Evolutionary conservation across 306 rosid genomes (phyloP), one percentile per base, ranked within the genome.

Genomic region (Prunus mume): DNA sequence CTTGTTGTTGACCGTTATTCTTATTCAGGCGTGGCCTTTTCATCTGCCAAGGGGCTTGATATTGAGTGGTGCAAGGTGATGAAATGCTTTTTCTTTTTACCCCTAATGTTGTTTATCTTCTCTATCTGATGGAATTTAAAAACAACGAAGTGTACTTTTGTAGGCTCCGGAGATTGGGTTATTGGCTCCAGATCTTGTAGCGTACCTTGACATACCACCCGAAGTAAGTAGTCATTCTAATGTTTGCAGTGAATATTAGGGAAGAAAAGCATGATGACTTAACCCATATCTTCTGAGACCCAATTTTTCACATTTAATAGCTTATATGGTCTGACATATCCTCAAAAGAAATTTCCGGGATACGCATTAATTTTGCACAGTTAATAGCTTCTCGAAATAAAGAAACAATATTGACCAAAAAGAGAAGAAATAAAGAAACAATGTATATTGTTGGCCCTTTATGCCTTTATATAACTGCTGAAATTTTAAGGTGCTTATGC

Each of bases 1-100:
- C 91, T 95, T 74, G 87, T 95, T 80, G 96, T 95, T 56, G 98
- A 95, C 82, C 97, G 97, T 79, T 95, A 95, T 86, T 92, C 97
- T 71, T 95, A 86, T 76, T 95, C 97, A 27, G 97, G 98, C 22
- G 97, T 92, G 79, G 97, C 98, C 73, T 95, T 89, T 88, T 95
- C 98, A 12, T 83, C 96, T 13, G 92, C 98, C 50, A 92, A 95
- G 82, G 98, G 98, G 79, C 92, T 95, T 62, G 86, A 78, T 52
- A 54, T 92, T 68, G 92, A 86, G 34, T 95, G 98, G 98, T 95
- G 98, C 41, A 95, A 92, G 98, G 97, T 95, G 78, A 72, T 69
- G 68, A 64, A 46, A 12, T 34, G 25, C 73, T 76, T 22, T 57
- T 46, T 30, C 69, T 55, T 65, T 22, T 69, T 14, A 14, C 11